Base-by-base conservation (phyloP, 306 rosid genomes). In the Lagenaria siceraria region DNA sequence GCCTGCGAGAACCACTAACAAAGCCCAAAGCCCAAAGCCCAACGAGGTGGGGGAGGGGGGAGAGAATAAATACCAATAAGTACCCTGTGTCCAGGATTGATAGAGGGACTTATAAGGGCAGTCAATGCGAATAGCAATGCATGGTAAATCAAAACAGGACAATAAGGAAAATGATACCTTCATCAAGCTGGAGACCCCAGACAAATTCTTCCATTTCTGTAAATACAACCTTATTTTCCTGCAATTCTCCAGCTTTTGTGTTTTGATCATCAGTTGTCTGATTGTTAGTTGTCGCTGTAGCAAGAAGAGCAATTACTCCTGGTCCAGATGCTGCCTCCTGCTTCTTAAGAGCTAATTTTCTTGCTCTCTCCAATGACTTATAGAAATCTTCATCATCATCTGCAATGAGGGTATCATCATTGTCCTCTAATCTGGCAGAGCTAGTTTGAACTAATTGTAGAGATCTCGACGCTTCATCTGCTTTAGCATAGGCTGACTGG, bases 131-230 rank as follows among this genome's bases (percentile, higher is more conserved):
- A 64, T 22, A 43, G 14, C 6, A 69, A 43, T 69, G 42, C 22
- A 4, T 69, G 12, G 55, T 21, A 42, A 8, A 71, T 9, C 33
- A 75, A 40, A 75, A 4, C 24, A 14, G 33, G 24, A 27, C 33
- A 64, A 17, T 21, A 53, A 38, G 40, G 14, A 65, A 53, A 49
- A 80, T 63, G 12, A 43, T 84, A 92, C 99, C 97, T 90, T 95
- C 96, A 75, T 88, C 99, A 80, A 92, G 88, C 84, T 90, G 97
- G 78, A 92, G 92, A 83, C 99, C 91, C 96, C 91, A 90, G 71
- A 95, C 96, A 88, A 90, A 95, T 81, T 95, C 99, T 86, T 95
- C 97, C 99, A 95, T 92, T 88, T 95, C 96, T 48, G 99, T 89
- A 78, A 95, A 89, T 74, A 90, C 97, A 68, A 95, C 92, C 87